A percentile compares a stretch with the other conserved stretches of the same genome.
These are phyloP conservation scores for Blepharisma undulans DNA, from an alignment of 169 alveolate species.

Conservation along the genomic window DNA sequence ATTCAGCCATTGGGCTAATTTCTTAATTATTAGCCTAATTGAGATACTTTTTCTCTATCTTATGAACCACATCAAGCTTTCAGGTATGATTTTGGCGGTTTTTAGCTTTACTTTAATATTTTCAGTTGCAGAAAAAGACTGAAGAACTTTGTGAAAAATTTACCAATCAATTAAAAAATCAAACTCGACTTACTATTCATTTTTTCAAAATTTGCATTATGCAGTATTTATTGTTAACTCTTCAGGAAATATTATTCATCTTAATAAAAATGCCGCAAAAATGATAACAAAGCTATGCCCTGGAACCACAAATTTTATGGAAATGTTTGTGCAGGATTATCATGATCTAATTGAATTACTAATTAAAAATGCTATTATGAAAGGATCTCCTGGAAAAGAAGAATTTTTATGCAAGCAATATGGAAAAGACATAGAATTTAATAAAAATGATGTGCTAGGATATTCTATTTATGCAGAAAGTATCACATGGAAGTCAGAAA, in stretches of 20 bases:
- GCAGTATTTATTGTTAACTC: neutral
- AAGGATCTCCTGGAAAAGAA: neutral
- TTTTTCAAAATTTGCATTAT: neutral
- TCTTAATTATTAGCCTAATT: neutral
- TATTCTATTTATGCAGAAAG: neutral
- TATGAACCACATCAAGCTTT: neutral
- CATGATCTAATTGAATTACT: neutral
- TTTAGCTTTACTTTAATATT: neutral
- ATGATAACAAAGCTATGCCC: neutral
- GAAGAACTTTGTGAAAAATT: neutral
- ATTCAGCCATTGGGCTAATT: neutral
- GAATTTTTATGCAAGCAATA: neutral
- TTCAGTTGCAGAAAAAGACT: neutral
- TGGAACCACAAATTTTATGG: neutral
- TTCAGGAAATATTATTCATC: neutral
- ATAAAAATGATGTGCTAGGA: neutral
- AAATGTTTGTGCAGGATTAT: neutral
- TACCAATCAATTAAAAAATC: neutral
- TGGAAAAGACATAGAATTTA: neutral
- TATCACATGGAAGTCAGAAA: neutral
- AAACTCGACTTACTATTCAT: neutral
- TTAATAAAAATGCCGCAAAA: neutral
- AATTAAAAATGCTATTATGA: neutral
- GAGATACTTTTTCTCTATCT: neutral
- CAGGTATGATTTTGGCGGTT: neutral